Evolutionary conservation across 148 eudicot species (phyloP).

Genomic region (Fagopyrum tataricum): DNA sequence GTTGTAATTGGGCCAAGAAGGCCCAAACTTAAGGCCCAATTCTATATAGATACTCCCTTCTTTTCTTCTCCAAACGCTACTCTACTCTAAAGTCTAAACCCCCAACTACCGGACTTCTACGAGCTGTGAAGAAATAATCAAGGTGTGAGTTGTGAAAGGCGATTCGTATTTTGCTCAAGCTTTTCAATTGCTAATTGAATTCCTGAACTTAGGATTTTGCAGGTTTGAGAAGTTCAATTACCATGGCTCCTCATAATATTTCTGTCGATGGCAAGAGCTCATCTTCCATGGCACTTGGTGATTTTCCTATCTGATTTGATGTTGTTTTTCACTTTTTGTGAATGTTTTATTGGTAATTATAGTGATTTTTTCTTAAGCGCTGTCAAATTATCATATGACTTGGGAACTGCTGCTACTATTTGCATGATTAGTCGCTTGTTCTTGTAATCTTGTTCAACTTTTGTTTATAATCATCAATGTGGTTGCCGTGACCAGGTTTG

Average conservation of each 20-base stretch:
- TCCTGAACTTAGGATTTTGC: neutral
- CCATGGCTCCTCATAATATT: constrained; percentile 47
- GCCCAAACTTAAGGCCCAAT: neutral
- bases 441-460: no score
- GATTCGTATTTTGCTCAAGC: neutral
- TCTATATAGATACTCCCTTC: no score
- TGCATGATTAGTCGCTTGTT: neutral
- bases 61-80: neutral
- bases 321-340: neutral
- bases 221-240: neutral
- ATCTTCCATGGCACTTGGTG: constrained; percentile 34
- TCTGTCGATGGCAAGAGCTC: constrained; percentile 39
- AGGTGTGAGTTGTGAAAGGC: neutral
- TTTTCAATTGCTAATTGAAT: neutral
- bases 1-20: neutral
- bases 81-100: neutral
- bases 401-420: neutral
- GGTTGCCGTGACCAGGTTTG: neutral
- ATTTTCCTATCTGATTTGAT: neutral
- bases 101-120: neutral
- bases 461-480: neutral
- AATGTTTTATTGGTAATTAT: neutral
- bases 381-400: neutral
- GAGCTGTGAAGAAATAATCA: neutral
- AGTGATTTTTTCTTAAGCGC: neutral